Base-by-base conservation (phyloP, 148 eudicot species). In the Salicornia ramosissima region DNA sequence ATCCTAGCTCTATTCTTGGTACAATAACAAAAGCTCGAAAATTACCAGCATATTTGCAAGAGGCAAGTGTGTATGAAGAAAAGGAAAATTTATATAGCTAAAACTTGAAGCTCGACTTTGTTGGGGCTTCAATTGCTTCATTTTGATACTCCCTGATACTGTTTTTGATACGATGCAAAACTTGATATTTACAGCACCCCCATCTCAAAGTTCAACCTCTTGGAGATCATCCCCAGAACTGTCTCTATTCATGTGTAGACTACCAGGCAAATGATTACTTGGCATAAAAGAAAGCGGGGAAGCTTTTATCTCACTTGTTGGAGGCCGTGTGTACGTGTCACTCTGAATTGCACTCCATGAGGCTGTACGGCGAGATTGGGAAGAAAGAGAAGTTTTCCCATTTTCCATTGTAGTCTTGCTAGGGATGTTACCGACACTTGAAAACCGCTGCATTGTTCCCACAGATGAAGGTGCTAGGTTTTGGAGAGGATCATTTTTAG, bases 201-300 rank as follows among this genome's bases (percentile, higher is more conserved):
- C 52, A 21, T 25, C 66, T 83, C 77, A 93, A 54, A 90, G 90
- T 69, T 93, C 88, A 25, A 93, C 98, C 77, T 93, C 97, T n/a
- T 90, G 90, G 62, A 90, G 87, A 51, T 93, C 95, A 19, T 86
- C 94, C 54, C 86, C 86, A 64, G 75, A 79, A 75, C 79, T 80
- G 76, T 88, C 90, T 51, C 77, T 77, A 63, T 64, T 79, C 67
- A 54, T 75, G 43, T 78, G 78, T 40, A 83, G 74, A 70, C 71
- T 74, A 45, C 47, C 72, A 40, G 50, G 45, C 45, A 86, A 72
- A 50, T 77, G 70, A 63, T 69, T 75, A 74, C 51, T 74, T 15
- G 83, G 82, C 78, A 70, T 65, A 43, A 64, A 81, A 3, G 87
- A 76, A 22, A 78, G 72, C 2, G 89, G 88, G 14, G 86, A 80